Evolutionary conservation across 352 stramenopile genomes (phyloP).

Genomic region (Peronospora belbahrii): DNA sequence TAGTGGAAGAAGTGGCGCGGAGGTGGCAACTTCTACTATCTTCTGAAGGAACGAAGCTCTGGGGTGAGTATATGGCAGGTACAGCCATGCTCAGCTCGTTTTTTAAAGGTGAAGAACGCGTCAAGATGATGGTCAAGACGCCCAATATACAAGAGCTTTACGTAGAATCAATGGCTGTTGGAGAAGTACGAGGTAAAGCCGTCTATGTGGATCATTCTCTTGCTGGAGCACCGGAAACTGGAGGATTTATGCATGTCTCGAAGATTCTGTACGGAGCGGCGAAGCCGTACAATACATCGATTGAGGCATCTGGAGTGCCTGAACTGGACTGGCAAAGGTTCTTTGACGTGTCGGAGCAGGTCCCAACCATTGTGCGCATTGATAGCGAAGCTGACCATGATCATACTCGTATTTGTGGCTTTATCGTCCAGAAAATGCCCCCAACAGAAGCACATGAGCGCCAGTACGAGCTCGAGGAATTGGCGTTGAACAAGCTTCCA

Average conservation of each 20-base stretch:
- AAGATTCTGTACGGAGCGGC: conserved; percentile 70
- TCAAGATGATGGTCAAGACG: conserved; percentile 66
- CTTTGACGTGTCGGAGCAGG: conserved; percentile 80
- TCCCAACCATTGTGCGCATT: conserved; percentile 77
- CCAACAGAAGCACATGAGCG: conserved; percentile 39
- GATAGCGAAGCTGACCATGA: conserved; percentile 43
- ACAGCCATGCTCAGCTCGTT: conserved; percentile 82
- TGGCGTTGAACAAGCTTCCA: conserved; percentile 44
- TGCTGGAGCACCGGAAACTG: conserved; percentile 18
- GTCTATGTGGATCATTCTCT: conserved; percentile 28
- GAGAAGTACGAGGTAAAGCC: conserved; percentile 69
- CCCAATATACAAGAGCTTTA: conserved; percentile 68
- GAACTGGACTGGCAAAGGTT: conserved; percentile 77
- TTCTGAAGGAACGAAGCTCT: conserved; percentile 47
- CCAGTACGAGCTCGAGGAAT: conserved; percentile 56
- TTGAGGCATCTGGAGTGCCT: conserved; percentile 51
- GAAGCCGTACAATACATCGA: conserved; percentile 73
- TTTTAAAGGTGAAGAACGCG: conserved; percentile 80
- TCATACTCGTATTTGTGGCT: conserved; percentile 49
- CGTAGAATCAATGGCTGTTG: conserved; percentile 67
- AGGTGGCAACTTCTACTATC: conserved; percentile 44
- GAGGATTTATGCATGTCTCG: conserved; percentile 59
- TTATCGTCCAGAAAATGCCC: conserved; percentile 83
- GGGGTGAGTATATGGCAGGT: conserved; percentile 85
- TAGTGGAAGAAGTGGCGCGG: conserved; percentile 43